phyloP scores from a whole-genome alignment of 1,284 basidiomycete genomes.

The Ustilago vetiveriae region DNA sequence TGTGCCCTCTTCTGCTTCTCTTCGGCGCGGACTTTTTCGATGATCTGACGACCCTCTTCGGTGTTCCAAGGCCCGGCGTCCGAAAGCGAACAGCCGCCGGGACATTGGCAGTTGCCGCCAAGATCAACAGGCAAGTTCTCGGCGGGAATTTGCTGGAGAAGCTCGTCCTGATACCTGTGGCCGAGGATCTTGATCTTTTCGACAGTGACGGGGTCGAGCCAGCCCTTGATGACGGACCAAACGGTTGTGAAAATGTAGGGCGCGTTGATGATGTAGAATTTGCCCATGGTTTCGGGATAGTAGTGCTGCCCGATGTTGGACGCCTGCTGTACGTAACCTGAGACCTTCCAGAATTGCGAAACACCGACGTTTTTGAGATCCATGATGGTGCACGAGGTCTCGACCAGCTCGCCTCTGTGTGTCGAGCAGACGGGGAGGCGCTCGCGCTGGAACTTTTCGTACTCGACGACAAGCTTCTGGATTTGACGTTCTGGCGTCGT shows the following conservation, averaged over 20 bases:
- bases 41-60: slow-evolving; percentile 62
- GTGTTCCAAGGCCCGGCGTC: slow-evolving; percentile 93
- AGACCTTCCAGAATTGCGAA: slow-evolving; percentile 84
- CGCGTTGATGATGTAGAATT: slow-evolving; percentile 84
- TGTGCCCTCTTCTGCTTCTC: slow-evolving; percentile 42
- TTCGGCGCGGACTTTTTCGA: slow-evolving; percentile 54
- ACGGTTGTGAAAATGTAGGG: slow-evolving; percentile 91
- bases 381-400: slow-evolving; percentile 98
- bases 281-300: slow-evolving; percentile 84
- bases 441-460: slow-evolving; percentile 82
- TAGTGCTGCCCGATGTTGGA: slow-evolving; percentile 86
- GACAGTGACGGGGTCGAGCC: slow-evolving; percentile 94
- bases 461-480: slow-evolving; percentile 88
- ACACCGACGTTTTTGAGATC: slow-evolving; percentile 86
- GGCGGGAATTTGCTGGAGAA: slow-evolving; percentile 72
- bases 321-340: slow-evolving; percentile 86
- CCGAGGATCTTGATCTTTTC: slow-evolving; percentile 72
- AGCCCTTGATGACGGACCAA: slow-evolving; percentile 89
- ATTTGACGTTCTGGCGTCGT: slow-evolving; percentile 90
- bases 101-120: slow-evolving; percentile 83
- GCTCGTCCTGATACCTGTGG: slow-evolving; percentile 53
- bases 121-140: slow-evolving; percentile 86
- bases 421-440: slow-evolving; percentile 81
- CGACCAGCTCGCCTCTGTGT: slow-evolving; percentile 82
- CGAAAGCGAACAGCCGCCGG: slow-evolving; percentile 83